These are phyloP conservation scores for Fusarium robinianum DNA, from an alignment of 2,329 filamentous ascomycete genomes.

Conservation along the genomic window DNA sequence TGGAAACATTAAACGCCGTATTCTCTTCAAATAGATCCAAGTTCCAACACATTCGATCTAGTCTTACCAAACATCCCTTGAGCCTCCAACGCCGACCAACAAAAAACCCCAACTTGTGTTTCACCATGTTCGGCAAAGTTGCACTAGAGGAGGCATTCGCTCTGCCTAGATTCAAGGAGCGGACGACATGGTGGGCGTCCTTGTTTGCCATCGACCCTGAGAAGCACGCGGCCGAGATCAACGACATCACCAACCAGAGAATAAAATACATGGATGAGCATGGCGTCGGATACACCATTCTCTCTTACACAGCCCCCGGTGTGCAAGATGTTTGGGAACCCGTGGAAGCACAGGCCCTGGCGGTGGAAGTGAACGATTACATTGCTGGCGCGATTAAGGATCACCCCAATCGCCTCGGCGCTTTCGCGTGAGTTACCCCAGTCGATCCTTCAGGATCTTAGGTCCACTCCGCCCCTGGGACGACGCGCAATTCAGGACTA, in stretches of 20 bases:
- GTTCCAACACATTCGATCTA: not conserved
- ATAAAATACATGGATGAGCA: conserved; percentile 51
- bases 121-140: conserved; percentile 62
- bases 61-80: not conserved
- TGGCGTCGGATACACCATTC: conserved; percentile 53
- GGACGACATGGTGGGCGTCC: conserved; percentile 63
- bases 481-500: not conserved
- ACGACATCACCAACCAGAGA: conserved; percentile 47
- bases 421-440: conserved; percentile 46
- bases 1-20: too few relatives aligned
- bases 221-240: conserved; percentile 60
- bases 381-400: conserved; percentile 45
- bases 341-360: conserved; percentile 46
- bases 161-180: conserved; percentile 61
- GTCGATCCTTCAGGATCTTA: not conserved
- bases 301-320: conserved; percentile 55
- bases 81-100: not conserved
- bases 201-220: conserved; percentile 63
- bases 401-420: conserved; percentile 49
- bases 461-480: accelerated
- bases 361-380: conserved; percentile 50
- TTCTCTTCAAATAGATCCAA: too few relatives aligned
- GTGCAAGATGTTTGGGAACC: conserved; percentile 52
- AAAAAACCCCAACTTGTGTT: too few relatives aligned
- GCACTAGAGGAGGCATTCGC: conserved; percentile 66